Evolutionary conservation across 139 green algal species (phyloP).

Genomic region (Picochlorum sp.): DNA sequence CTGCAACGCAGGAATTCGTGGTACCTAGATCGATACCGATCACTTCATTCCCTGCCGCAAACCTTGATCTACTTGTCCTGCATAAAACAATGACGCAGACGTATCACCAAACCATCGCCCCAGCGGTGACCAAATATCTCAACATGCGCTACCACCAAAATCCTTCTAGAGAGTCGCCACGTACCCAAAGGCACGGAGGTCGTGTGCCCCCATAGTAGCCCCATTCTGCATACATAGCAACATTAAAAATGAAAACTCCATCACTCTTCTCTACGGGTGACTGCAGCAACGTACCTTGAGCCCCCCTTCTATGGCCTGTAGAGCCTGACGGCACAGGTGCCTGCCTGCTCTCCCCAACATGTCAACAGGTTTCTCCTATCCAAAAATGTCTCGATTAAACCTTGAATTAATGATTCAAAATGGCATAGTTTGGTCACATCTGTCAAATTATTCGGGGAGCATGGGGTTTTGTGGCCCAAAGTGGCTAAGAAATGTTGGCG

Average conservation of each 20-base stretch:
- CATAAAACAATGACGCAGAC: not conserved
- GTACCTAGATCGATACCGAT: conserved; percentile 98
- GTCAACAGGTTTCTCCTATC: too few relatives aligned
- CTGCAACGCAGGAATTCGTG: conserved; percentile 97
- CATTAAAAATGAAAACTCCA: too few relatives aligned
- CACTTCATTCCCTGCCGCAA: conserved; percentile 64
- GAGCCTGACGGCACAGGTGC: not conserved
- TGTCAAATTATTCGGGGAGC: too few relatives aligned
- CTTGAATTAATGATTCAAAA: too few relatives aligned
- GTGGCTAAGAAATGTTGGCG: too few relatives aligned
- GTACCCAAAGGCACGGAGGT: not conserved
- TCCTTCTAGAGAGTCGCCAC: not conserved
- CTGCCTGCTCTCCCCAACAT: not conserved
- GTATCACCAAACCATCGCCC: not conserved
- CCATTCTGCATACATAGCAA: not conserved
- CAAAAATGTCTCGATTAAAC: not conserved
- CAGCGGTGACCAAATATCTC: too few relatives aligned
- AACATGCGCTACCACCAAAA: not conserved
- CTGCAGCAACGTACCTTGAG: too few relatives aligned
- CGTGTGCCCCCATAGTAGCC: not conserved
- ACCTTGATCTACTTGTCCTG: conserved; percentile 13
- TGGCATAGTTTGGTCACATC: too few relatives aligned
- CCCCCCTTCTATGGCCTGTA: not conserved
- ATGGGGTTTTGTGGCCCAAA: too few relatives aligned
- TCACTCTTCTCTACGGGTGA: too few relatives aligned